Base-by-base conservation (phyloP, 768 basidiomycete species). In the Russula vinacea region DNA sequence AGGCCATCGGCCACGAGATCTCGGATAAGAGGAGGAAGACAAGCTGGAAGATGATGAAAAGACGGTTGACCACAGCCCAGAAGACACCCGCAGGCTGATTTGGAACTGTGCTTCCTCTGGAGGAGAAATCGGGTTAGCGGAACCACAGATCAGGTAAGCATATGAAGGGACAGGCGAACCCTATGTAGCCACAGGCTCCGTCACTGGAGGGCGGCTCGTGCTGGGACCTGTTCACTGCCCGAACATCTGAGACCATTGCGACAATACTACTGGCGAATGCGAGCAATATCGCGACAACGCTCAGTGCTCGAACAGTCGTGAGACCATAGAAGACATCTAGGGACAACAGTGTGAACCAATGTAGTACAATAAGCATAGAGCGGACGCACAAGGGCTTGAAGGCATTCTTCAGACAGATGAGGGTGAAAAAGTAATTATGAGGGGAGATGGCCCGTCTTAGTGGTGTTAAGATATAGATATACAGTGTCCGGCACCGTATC, bases 21-120 rank as follows among this genome's bases (percentile, higher is more conserved):
- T 97, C 94, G 61, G 93, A 89, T 62, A 94, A 75, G 66, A 94
- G 75, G 71, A 96, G 85, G 37, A 92, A 79, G 70, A 94, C 74
- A 65, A 88, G 83, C 78, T 94, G 90, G 74, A 90, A 86, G 66
- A 94, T 84, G 74, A 96, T 92, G 74, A 96, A 83, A 61, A 96
- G 81, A 64, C 91, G 81, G 75, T 92, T 92, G 67, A 95, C 78
- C 66, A 96, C 86, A 5, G 91, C 90, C 90, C 93, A 97, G 77
- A 97, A 96, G 10, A 84, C 83, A 32, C 94, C 94, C 22, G 90
- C 94, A 35, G 90, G 83, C 73, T 96, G 93, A 74, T 92, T 92
- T 5, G 94, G 94, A 5, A 97, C 92, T 2, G 92, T 92, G 74
- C 87, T 90, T 54, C 74, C 70, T 62, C 84, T 88, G 67, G 77